These are phyloP conservation scores for Globisporangium solare DNA, from an alignment of 352 stramenopile genomes.

Conservation along the genomic window DNA sequence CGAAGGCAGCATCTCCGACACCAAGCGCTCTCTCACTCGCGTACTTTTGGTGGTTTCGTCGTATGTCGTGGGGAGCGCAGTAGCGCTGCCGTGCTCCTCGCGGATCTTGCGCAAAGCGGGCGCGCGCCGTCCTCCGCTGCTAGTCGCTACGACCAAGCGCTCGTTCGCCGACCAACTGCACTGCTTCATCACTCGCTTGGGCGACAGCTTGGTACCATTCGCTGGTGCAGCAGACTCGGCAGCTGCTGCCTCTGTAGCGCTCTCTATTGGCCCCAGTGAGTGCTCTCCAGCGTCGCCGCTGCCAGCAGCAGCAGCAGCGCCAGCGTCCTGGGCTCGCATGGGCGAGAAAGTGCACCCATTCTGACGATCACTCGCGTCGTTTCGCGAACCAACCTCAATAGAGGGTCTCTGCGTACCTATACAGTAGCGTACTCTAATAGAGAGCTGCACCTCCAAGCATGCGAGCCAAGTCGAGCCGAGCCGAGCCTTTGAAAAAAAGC, in stretches of 20 bases:
- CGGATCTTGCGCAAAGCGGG: background rate
- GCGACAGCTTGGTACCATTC: background rate
- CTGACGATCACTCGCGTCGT: no score
- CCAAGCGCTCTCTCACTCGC: background rate
- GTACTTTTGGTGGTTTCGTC: background rate
- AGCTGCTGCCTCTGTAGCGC: no score
- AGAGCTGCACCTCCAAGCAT: no score
- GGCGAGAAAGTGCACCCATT: no score
- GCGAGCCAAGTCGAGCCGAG: no score
- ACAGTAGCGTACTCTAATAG: background rate
- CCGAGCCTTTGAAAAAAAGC: no score
- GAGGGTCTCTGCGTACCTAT: background rate
- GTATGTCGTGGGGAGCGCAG: no score
- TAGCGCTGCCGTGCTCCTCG: background rate
- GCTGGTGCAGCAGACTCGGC: no score
- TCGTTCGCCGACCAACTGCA: constrained; percentile 2
- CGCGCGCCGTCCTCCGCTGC: background rate
- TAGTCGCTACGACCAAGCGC: background rate
- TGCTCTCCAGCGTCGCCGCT: background rate
- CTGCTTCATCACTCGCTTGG: constrained; percentile 1
- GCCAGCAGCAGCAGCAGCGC: background rate
- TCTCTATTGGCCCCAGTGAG: background rate
- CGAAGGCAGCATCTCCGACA: background rate
- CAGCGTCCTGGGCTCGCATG: background rate
- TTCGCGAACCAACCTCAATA: no score